Conservation (phyloP, 495 filamentous ascomycete species). For the Aspergillus bridgeri region DNA sequence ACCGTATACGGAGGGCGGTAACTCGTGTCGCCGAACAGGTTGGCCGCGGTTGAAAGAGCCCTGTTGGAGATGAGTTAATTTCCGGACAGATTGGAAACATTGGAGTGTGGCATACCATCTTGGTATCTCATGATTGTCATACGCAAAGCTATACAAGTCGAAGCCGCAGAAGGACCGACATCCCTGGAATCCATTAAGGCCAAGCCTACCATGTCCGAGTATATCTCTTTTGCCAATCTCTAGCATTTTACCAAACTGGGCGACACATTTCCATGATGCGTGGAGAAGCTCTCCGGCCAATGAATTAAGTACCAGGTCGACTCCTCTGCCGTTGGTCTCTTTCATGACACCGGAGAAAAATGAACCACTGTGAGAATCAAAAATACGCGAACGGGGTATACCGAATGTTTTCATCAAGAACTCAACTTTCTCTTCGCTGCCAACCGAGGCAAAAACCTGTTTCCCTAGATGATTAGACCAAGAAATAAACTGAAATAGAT, state of each 20-base stretch:
- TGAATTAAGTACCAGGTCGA: conserved; percentile 47
- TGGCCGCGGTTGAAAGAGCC: conserved; percentile 7
- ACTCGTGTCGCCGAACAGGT: neutral
- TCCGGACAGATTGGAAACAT: too few relatives aligned
- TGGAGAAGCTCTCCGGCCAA: conserved; percentile 41
- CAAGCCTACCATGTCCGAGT: conserved; percentile 12
- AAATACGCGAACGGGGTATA: conserved; percentile 41
- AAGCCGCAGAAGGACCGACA: conserved; percentile 19
- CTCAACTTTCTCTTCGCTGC: conserved; percentile 34
- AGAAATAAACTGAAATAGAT: neutral
- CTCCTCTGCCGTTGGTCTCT: conserved; percentile 42
- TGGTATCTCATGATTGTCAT: neutral
- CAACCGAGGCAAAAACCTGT: conserved; percentile 42
- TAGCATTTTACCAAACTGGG: conserved; percentile 44
- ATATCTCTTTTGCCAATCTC: conserved; percentile 36
- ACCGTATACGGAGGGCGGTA: neutral
- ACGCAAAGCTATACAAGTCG: neutral
- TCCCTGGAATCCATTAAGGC: conserved; percentile 30
- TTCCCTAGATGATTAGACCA: neutral
- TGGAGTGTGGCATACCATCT: neutral
- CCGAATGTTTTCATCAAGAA: conserved; percentile 28
- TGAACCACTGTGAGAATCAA: conserved; percentile 42
- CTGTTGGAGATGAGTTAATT: neutral
- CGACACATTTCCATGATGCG: conserved; percentile 48
- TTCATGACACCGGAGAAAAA: conserved; percentile 41